Percentiles rank a stretch among this genome's conserved stretches.
Evolutionary conservation across 2,329 filamentous ascomycete genomes (phyloP).

Genomic region (Dothidotthia symphoricarpi): DNA sequence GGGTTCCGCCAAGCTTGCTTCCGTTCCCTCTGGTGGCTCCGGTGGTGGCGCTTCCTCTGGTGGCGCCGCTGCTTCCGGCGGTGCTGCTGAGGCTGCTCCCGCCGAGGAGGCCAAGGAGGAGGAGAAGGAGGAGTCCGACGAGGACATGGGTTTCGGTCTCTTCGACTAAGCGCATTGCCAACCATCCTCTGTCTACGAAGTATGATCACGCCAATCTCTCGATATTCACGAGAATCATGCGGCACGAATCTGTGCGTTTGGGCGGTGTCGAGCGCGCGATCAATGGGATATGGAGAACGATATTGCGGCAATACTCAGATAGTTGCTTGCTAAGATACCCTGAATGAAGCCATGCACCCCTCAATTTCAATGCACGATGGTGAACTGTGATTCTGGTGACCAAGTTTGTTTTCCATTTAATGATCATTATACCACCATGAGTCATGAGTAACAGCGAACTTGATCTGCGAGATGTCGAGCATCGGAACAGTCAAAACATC

Average conservation of each 20-base stretch:
- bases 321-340: conserved; percentile 31
- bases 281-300: conserved; percentile 22
- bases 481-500: no score
- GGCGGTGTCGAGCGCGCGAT: conserved; percentile 39
- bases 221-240: conserved; percentile 34
- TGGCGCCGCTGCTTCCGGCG: conserved; percentile 66
- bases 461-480: no score
- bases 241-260: conserved; percentile 33
- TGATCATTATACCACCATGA: no score
- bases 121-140: conserved; percentile 75
- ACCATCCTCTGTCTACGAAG: conserved; percentile 23
- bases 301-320: conserved; percentile 16
- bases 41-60: conserved; percentile 62
- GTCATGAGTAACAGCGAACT: no score
- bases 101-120: conserved; percentile 65
- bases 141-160: conserved; percentile 73
- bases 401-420: no score
- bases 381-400: background rate
- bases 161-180: conserved; percentile 57
- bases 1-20: conserved; percentile 91
- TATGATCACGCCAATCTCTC: conserved; percentile 31
- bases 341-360: conserved; percentile 41
- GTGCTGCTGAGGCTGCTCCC: conserved; percentile 50
- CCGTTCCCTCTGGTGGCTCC: conserved; percentile 88
- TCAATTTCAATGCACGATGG: conserved; percentile 3